Percentiles rank a stretch among this genome's conserved stretches.
phyloP scores from a whole-genome alignment of 129 eudicot genomes.

The Flaveria brownii region DNA sequence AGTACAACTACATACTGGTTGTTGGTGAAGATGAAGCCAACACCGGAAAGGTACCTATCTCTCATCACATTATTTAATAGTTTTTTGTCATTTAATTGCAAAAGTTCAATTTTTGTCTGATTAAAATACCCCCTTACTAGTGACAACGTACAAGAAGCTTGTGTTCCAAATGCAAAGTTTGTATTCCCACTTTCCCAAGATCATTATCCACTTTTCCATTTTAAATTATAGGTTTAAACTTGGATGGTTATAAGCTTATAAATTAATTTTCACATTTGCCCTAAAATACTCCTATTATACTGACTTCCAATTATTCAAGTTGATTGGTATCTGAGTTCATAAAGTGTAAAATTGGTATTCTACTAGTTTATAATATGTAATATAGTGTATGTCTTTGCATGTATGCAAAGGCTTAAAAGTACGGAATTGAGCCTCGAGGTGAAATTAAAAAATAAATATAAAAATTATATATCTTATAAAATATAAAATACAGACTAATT shows the following conservation, averaged over 20 bases:
- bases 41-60: conserved; percentile 53
- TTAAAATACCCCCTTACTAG: neutral
- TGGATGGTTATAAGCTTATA: neutral
- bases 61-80: neutral
- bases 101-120: neutral
- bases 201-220: neutral
- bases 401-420: no score
- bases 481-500: no score
- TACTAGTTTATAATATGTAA: neutral
- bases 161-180: neutral
- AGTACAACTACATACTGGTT: conserved; percentile 87
- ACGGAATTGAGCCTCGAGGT: no score
- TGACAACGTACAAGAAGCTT: neutral
- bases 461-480: no score
- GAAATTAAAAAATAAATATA: no score
- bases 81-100: neutral
- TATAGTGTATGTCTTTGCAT: neutral
- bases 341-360: neutral
- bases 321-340: neutral
- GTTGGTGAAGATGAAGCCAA: conserved; percentile 89
- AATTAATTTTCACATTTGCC: neutral
- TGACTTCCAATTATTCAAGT: neutral
- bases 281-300: neutral
- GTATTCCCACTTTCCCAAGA: neutral
- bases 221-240: neutral